phyloP scores from a whole-genome alignment of 176 grass and related monocot genomes.

The Bromus sterilis region DNA sequence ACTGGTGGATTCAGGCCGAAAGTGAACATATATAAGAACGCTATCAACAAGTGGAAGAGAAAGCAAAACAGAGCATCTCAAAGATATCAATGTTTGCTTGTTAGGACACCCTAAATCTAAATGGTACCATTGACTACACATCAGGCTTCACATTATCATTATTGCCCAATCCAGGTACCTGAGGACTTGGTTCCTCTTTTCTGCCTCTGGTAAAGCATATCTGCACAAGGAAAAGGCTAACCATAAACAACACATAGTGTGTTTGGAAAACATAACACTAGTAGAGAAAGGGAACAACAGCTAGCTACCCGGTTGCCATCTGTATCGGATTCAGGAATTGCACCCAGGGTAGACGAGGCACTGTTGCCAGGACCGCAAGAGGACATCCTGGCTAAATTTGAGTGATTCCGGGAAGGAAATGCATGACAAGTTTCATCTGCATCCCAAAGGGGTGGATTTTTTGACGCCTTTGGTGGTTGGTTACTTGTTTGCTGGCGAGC shows the following conservation, averaged over 20 bases:
- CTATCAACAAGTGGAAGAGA: background rate
- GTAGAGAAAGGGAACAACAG: background rate
- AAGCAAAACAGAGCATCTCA: constrained; percentile 1
- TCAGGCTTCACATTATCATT: constrained; percentile 16
- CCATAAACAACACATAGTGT: background rate
- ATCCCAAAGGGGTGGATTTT: constrained; percentile 69
- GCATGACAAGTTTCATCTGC: constrained; percentile 85
- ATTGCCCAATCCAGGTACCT: background rate
- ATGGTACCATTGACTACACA: constrained; percentile 6
- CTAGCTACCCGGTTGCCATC: constrained; percentile 25
- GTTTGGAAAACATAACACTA: background rate
- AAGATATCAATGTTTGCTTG: background rate
- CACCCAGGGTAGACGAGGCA: background rate
- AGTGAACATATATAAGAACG: background rate
- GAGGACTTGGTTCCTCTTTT: background rate
- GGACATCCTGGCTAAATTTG: background rate
- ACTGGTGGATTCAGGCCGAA: constrained; percentile 10
- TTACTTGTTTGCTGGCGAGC: constrained; percentile 36
- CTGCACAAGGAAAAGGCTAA: constrained; percentile 14
- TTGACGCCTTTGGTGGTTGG: constrained; percentile 21
- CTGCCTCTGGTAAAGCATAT: constrained; percentile 4
- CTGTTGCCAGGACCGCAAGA: constrained; percentile 17
- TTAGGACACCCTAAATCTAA: background rate
- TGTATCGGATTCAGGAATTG: constrained; percentile 28
- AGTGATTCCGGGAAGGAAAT: constrained; percentile 60